Conservation (phyloP, 2,329 filamentous ascomycete genomes). For the Onygenales sp. region DNA sequence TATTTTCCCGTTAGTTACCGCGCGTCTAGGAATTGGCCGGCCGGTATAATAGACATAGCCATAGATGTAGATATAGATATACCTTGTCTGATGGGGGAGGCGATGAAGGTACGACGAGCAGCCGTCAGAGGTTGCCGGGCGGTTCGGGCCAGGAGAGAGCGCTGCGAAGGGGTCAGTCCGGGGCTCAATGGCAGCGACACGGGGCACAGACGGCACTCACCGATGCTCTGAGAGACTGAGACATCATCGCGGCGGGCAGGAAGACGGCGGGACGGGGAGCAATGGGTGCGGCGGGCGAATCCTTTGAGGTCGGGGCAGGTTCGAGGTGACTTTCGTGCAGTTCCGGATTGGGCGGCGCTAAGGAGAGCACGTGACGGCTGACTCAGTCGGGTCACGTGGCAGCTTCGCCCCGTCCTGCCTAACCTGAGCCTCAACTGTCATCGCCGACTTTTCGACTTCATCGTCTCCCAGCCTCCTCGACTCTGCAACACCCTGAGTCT, state of each 20-base stretch:
- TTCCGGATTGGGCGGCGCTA: constrained; percentile 1
- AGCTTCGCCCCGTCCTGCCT: constrained; percentile 10
- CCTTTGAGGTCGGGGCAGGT: background rate
- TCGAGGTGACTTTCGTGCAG: background rate
- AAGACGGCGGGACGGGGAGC: constrained; percentile 4
- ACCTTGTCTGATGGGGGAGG: constrained; percentile 54
- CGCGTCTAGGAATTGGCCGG: background rate
- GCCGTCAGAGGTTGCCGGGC: constrained; percentile 48
- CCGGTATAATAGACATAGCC: background rate
- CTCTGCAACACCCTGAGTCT: constrained; percentile 8
- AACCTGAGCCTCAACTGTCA: background rate
- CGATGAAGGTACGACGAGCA: constrained; percentile 54
- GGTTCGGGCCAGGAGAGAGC: constrained; percentile 52
- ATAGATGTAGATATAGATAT: constrained; percentile 34
- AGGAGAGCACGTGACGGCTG: background rate
- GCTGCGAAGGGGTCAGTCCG: constrained; percentile 32
- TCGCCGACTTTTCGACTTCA: constrained; percentile 5
- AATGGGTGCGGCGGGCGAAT: background rate
- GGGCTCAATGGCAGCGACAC: constrained; percentile 10
- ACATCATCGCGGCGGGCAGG: constrained; percentile 8
- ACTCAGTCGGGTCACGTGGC: background rate
- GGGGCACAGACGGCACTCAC: constrained; percentile 1
- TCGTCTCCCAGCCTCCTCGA: constrained; percentile 10
- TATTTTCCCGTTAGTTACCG: constrained; percentile 1
- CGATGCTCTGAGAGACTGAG: constrained; percentile 14